Base-by-base conservation (phyloP, 495 filamentous ascomycete species). In the Tricharina praecox region DNA sequence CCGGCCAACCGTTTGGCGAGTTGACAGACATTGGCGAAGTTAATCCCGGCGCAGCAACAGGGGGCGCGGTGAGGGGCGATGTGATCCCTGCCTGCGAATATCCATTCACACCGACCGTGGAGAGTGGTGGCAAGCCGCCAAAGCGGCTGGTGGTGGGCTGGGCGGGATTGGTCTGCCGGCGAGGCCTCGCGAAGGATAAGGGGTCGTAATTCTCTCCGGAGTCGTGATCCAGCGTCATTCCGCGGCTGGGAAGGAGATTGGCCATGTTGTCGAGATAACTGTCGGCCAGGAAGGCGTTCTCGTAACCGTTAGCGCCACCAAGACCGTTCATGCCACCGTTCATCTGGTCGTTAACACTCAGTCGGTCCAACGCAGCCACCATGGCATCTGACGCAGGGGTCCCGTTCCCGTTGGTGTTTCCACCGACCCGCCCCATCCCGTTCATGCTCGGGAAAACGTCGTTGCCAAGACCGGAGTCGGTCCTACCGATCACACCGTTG, bases 1-100 rank as follows among this genome's bases (percentile, higher is more conserved):
- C 18, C n/a, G 50, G 48, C 55, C 55, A 58, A 35, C 46, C 32
- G n/a, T 26, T 47, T 36, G 55, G 53, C 16, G 55, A 55, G 26
- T 9, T 30, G 41, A 56, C 52, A 8, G 42, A 39, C 10, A 53
- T 32, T 10, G 55, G 55, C 80, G 84, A 52, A 76, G 78, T 42
- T 62, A 63, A 38, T 77, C 72, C 49, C 70, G 72, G 41, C 71
- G 74, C 52, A 75, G 73, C 41, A 13, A 37, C 45, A 2, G 45
- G 45, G 4, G 43, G 43, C 18, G 43, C 43, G n/a, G 43, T 46
- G 5, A 46, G 5, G 13, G 45, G 45, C n/a, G 40, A 43, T 9
- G 45, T 32, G 23, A 48, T 48, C 4, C 33, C 32, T 16, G n/a
- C 23, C 13, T 51, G 47, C 9, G 43, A 18, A 32, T 51, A 59